Evolutionary conservation across 2,329 filamentous ascomycete species (phyloP).

Genomic region (Colletotrichum spinosum): DNA sequence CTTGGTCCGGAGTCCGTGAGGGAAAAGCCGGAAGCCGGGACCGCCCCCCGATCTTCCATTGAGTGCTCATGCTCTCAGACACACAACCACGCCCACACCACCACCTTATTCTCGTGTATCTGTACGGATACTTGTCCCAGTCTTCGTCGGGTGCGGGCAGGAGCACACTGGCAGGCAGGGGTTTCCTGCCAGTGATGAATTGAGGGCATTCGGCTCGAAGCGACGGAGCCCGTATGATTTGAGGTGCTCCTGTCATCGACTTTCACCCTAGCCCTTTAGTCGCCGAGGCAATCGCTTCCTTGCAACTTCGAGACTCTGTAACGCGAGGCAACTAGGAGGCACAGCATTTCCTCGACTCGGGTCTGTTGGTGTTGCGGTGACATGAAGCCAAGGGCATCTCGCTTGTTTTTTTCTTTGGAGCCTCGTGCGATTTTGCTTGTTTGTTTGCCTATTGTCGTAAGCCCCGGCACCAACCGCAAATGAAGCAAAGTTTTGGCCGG

Average conservation of each 20-base stretch:
- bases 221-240: too few relatives aligned
- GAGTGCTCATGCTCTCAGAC: slow-evolving; percentile 11
- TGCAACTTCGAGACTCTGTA: too few relatives aligned
- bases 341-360: too few relatives aligned
- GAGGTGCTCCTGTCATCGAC: too few relatives aligned
- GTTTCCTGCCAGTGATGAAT: too few relatives aligned
- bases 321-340: too few relatives aligned
- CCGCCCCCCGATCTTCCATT: neutral
- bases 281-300: too few relatives aligned
- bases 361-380: slow-evolving; percentile 11
- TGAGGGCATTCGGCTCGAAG: too few relatives aligned
- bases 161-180: neutral
- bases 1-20: slow-evolving; percentile 24
- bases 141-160: slow-evolving; percentile 8
- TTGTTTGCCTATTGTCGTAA: slow-evolving; percentile 16
- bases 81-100: slow-evolving; percentile 7
- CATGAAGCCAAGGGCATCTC: slow-evolving; percentile 10
- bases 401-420: slow-evolving; percentile 1
- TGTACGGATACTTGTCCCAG: slow-evolving; percentile 1
- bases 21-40: slow-evolving; percentile 9
- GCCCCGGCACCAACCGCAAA: slow-evolving; percentile 5
- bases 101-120: neutral
- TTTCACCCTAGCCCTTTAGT: too few relatives aligned
- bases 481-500: neutral
- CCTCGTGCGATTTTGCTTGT: slow-evolving; percentile 2